phyloP scores from a whole-genome alignment of 768 basidiomycete species.

The Pleurotus salmoneostramineus region DNA sequence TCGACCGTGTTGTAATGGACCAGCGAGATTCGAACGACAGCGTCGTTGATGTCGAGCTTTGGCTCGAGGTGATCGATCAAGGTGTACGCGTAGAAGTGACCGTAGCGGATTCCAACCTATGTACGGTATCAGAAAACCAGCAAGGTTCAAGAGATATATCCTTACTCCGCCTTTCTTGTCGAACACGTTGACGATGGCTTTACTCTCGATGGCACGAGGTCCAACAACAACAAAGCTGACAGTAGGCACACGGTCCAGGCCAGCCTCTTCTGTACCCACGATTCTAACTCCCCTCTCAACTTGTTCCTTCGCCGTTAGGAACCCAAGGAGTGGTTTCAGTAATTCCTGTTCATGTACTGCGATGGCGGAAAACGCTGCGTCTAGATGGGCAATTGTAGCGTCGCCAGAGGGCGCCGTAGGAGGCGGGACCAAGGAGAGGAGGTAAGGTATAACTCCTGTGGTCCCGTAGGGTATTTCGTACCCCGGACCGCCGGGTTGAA shows the following conservation, averaged over 20 bases:
- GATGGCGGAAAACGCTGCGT: constrained; percentile 53
- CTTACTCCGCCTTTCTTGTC: constrained; percentile 58
- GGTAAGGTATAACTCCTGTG: constrained; percentile 59
- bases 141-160: neutral
- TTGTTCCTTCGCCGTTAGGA: constrained; percentile 46
- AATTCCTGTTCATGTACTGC: constrained; percentile 59
- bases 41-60: constrained; percentile 56
- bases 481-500: constrained; percentile 72
- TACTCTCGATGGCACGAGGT: constrained; percentile 50
- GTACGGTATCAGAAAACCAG: neutral
- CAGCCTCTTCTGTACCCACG: constrained; percentile 53
- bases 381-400: constrained; percentile 22
- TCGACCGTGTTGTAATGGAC: constrained; percentile 79
- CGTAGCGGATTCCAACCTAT: constrained; percentile 80
- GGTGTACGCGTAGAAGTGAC: constrained; percentile 76
- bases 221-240: constrained; percentile 70
- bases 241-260: constrained; percentile 54
- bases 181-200: constrained; percentile 59
- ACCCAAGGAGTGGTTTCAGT: constrained; percentile 48
- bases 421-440: constrained; percentile 51
- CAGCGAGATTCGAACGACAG: constrained; percentile 69
- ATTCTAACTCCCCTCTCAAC: constrained; percentile 58
- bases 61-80: constrained; percentile 50
- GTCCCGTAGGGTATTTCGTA: constrained; percentile 67
- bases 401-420: neutral